Percentiles rank a stretch among this genome's conserved stretches.
Conservation (phyloP, 2,329 filamentous ascomycete genomes). For the Thyridium curvatum region DNA sequence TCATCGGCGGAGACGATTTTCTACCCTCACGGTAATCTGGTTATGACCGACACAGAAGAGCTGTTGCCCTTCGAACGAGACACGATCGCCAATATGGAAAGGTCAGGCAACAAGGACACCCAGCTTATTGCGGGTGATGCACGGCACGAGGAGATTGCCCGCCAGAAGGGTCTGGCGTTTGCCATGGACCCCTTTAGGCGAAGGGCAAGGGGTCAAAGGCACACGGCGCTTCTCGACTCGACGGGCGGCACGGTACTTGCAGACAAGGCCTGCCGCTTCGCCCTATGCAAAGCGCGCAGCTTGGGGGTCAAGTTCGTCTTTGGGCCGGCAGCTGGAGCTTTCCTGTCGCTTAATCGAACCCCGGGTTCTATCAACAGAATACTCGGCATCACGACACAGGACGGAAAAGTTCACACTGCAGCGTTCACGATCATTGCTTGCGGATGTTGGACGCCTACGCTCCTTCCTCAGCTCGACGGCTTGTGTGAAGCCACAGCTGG, state of each 20-base stretch:
- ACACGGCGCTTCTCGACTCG: conserved; percentile 31
- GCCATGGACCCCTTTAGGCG: conserved; percentile 28
- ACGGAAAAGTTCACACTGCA: conserved; percentile 25
- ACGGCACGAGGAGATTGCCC: conserved; percentile 18
- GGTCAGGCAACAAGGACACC: conserved; percentile 22
- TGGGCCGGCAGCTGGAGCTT: conserved; percentile 18
- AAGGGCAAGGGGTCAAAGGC: conserved; percentile 13
- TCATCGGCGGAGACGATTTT: conserved; percentile 26
- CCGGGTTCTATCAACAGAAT: conserved; percentile 12
- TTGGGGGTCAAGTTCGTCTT: conserved; percentile 36
- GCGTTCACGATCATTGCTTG: conserved; percentile 30
- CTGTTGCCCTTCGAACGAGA: conserved; percentile 26
- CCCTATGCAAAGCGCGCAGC: conserved; percentile 30
- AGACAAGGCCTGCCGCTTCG: conserved; percentile 38
- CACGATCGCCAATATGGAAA: conserved; percentile 26
- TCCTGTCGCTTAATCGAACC: conserved; percentile 17
- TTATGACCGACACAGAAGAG: conserved; percentile 12
- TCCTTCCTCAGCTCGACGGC: conserved; percentile 30
- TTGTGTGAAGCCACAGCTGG: conserved; percentile 43
- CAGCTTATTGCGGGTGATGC: conserved; percentile 25
- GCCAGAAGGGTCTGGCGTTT: conserved; percentile 14
- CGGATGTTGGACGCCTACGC: conserved; percentile 35
- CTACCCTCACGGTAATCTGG: conserved; percentile 28
- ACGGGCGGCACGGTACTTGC: conserved; percentile 38
- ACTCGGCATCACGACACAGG: conserved; percentile 29